Evolutionary conservation across 768 basidiomycete genomes (phyloP), one percentile per base, ranked within the genome.

Genomic region (Hortiboletus campestris): DNA sequence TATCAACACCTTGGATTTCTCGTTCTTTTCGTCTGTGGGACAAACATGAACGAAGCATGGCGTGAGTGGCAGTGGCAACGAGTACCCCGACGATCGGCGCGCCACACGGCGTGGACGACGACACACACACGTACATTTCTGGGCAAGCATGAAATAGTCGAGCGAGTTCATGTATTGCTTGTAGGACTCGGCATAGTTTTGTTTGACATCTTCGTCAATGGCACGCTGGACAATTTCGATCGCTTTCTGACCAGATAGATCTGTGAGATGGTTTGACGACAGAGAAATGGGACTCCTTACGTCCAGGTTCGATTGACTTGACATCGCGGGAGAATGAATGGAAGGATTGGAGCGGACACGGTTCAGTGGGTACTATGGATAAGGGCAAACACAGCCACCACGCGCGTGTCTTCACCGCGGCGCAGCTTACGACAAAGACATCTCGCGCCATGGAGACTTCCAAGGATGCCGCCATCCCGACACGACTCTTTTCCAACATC

Each of bases 101-200:
- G n/a, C n/a, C n/a, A n/a, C n/a, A n/a, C n/a, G n/a, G 36, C 35
- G 53, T 17, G 20, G 12, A 63, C 69, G 29, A 60, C n/a, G n/a
- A n/a, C 25, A 4, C 25, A 25, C 25, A 25, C 25, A 25, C 25
- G 25, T 25, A 94, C 94, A 95, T 74, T 94, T 95, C 69, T 93
- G 78, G 10, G 95, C 94, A 61, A 98, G 89, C 90, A 98, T 93
- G 73, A 99, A 99, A 71, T 96, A 99, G 69, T 99, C 97, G 56
- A 98, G 81, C 1, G 92, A 82, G 79, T 98, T 96, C 78, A 89
- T 88, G 75, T 97, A 97, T 61, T 86, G 83, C 76, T 91, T 95
- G 83, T 92, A 96, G 19, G 95, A 95, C 65, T 95, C 94, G 7
- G 83, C 77, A 75, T 98, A 99, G 74, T 97, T 92, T 72, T 89